Base-by-base conservation (phyloP, 805 yeast genomes). In the Cyberlindnera sargentensis region DNA sequence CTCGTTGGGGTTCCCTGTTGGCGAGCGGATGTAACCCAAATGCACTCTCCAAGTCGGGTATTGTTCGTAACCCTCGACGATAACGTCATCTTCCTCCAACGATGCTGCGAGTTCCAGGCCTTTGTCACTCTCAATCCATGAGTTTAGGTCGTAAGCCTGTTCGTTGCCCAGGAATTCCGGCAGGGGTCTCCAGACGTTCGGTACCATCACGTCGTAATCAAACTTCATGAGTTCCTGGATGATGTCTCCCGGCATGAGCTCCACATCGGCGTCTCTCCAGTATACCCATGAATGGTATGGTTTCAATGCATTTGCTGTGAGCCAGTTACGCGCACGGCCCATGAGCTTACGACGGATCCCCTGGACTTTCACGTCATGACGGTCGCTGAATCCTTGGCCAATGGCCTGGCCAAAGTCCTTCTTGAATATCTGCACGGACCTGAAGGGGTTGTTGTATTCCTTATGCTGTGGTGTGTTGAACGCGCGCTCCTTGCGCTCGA, bases 151-250 rank as follows among this genome's bases (percentile, higher is more conserved):
- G 62, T 93, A 93, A 1, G 98, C 89, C 64, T 93, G 99, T 60
- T 86, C 95, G 50, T 78, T 77, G 20, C 93, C 95, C 49, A 93
- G 74, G 65, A 90, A 93, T 37, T 81, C 83, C 3, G 99, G 99
- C 48, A 93, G 71, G 2, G 98, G 99, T 55, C 99, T 75, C 99
- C 99, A 93, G 31, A 93, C 96, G 58, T 93, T 88, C 28, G 88
- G 95, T 34, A 83, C 74, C 61, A 85, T 71, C 11, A 85, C 84
- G 57, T 85, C 95, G 57, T 72, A 81, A 50, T 76, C 74, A 48
- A 69, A 70, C 49, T 74, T 72, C 91, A 85, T 84, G 64, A 85
- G 67, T 56, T 75, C 81, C 62, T 85, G 80, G 47, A 85, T 76
- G 39, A 85, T 82, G 35, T 81, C 71, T 5, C 87, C 88, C 0